These are phyloP conservation scores for Cryptosporidium andersoni DNA, from an alignment of 169 alveolate genomes.

Conservation along the genomic window DNA sequence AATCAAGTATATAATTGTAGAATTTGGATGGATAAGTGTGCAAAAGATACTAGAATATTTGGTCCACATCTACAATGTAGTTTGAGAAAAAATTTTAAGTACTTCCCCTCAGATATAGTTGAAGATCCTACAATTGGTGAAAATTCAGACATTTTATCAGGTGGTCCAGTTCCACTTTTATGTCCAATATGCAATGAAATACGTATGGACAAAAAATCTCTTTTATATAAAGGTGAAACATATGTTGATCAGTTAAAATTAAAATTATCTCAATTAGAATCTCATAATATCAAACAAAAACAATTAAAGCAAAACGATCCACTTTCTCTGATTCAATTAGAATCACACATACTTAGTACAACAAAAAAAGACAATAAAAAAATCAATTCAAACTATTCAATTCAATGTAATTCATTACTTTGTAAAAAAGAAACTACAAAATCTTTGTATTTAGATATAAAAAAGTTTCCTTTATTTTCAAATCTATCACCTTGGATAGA, in stretches of 20 bases:
- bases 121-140: slow-evolving; percentile 70
- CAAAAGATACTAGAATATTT: slow-evolving; percentile 54
- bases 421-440: too few relatives aligned
- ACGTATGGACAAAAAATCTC: slow-evolving; percentile 52
- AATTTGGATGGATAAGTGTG: slow-evolving; percentile 67
- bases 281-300: slow-evolving; percentile 21
- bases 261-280: slow-evolving; percentile 56
- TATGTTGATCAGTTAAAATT: slow-evolving; percentile 65
- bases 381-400: not conserved
- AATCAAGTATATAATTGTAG: slow-evolving; percentile 64
- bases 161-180: slow-evolving; percentile 68
- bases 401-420: not conserved
- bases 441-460: not conserved
- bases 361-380: not conserved
- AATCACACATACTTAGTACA: not conserved
- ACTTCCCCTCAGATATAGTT: slow-evolving; percentile 64
- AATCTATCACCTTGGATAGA: slow-evolving; percentile 13
- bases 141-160: slow-evolving; percentile 34
- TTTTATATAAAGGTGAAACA: slow-evolving; percentile 63
- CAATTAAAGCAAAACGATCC: slow-evolving; percentile 27
- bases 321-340: slow-evolving; percentile 33
- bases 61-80: slow-evolving; percentile 66
- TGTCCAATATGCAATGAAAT: slow-evolving; percentile 71
- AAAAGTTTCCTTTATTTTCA: slow-evolving; percentile 1
- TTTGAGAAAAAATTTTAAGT: slow-evolving; percentile 59